Conservation (phyloP, 2,329 filamentous ascomycete genomes). For the Catunica adiposa region DNA sequence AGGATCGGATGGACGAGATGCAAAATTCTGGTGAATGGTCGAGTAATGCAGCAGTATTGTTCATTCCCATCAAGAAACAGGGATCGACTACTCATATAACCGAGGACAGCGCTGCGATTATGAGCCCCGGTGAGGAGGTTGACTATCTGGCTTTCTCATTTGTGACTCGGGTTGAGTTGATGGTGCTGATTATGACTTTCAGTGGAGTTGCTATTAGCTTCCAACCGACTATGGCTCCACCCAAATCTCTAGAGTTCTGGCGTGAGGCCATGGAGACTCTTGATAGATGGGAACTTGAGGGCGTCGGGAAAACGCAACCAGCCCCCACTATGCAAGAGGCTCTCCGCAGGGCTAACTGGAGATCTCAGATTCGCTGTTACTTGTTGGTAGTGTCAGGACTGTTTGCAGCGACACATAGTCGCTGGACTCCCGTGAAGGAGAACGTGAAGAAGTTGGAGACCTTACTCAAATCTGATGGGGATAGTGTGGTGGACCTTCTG, state of each 20-base stretch:
- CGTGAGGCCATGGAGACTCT: constrained; percentile 29
- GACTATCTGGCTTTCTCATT: constrained; percentile 45
- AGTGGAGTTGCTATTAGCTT: constrained; percentile 34
- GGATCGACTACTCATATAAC: constrained; percentile 30
- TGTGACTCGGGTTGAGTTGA: constrained; percentile 42
- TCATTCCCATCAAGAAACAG: constrained; percentile 37
- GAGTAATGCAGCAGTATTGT: constrained; percentile 30
- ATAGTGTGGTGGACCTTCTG: constrained; percentile 30
- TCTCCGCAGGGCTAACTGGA: constrained; percentile 45
- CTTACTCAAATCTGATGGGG: constrained; percentile 25
- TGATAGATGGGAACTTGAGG: constrained; percentile 26
- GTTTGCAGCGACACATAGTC: constrained; percentile 50
- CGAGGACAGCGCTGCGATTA: constrained; percentile 37
- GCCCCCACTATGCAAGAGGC: constrained; percentile 31
- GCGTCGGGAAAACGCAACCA: constrained; percentile 9
- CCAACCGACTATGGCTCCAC: constrained; percentile 22
- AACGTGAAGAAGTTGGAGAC: constrained; percentile 37
- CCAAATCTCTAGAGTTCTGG: constrained; percentile 26
- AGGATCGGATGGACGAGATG: constrained; percentile 43
- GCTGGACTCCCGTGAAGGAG: constrained; percentile 48
- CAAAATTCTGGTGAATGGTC: constrained; percentile 30
- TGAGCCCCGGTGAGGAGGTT: constrained; percentile 31
- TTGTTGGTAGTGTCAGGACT: constrained; percentile 56
- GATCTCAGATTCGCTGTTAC: constrained; percentile 48
- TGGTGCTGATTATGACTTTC: constrained; percentile 37